Base-by-base conservation (phyloP, 305 asterid species). In the Rubia peregrina region DNA sequence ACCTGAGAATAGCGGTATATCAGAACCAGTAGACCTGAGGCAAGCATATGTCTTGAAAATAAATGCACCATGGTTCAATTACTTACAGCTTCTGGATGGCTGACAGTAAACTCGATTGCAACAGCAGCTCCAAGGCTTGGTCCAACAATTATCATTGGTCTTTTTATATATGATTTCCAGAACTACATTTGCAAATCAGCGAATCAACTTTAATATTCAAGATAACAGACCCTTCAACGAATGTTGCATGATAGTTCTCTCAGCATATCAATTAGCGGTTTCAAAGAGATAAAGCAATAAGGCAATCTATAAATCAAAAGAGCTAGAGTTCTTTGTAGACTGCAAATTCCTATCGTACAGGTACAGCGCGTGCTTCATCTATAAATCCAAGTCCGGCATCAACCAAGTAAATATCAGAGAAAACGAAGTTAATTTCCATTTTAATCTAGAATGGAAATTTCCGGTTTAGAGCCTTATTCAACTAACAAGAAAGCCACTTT, bases 61-160 rank as follows among this genome's bases (percentile, higher is more conserved):
- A 56, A 62, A 7, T 10, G 33, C 60, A 33, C 9, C 41, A 53
- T 68, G 42, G n/a, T 64, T 26, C 56, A 43, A 72, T 75, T 63
- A 71, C 89, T 79, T 82, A 90, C 98, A 73, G 91, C 90, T 83
- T 90, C 91, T 30, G 98, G 98, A 69, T 93, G 73, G 67, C 83
- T 84, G 76, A 77, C 75, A 55, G 69, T 80, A 72, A 93, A 89
- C 77, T 93, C 97, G 40, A 90, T 88, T 75, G 96, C 94, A 46
- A 93, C 86, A 3, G 98, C 96, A 62, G 96, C 92, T 77, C 97
- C 98, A 60, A 93, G 96, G 79, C 98, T 93, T 68, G 98, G 97
- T 71, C 98, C 97, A 24, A 93, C 96, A 77, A 93, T 79, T 73
- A 82, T 80, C 95, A 89, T 84, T 46, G 96, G 98, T 77, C 85